Percentiles rank a stretch among this genome's conserved stretches.
Conservation (phyloP, 2,329 filamentous ascomycete genomes). For the Fusarium penzigii region DNA sequence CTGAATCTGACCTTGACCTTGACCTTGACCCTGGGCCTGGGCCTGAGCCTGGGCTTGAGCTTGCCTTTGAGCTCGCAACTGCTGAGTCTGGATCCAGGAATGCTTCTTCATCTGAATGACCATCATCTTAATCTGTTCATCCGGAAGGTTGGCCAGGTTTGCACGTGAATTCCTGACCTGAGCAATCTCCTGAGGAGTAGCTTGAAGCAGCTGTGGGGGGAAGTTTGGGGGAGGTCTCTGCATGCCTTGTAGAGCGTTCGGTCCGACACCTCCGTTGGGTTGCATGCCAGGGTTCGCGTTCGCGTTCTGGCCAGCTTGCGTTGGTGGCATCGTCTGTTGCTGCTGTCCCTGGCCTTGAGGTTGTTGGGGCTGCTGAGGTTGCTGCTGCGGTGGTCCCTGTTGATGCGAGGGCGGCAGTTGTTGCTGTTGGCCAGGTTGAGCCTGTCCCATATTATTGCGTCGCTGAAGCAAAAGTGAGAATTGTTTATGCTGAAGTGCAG, state of each 20-base stretch:
- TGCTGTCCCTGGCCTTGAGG: conserved; percentile 5
- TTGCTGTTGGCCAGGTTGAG: conserved; percentile 20
- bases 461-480: conserved; percentile 38
- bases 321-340: conserved; percentile 9
- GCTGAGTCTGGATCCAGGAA: conserved; percentile 33
- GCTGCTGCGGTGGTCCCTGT: conserved; percentile 13
- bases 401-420: conserved; percentile 17
- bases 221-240: conserved; percentile 26
- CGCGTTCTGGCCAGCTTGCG: conserved; percentile 32
- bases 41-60: conserved; percentile 33
- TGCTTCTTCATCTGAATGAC: conserved; percentile 37
- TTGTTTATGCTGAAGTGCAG: conserved; percentile 40
- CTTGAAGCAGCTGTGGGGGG: conserved; percentile 36
- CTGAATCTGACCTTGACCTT: conserved; percentile 33
- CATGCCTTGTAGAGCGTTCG: conserved; percentile 31
- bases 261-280: conserved; percentile 23
- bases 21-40: conserved; percentile 35
- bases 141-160: conserved; percentile 30
- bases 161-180: conserved; percentile 30
- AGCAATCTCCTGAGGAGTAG: conserved; percentile 36
- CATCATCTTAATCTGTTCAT: conserved; percentile 36
- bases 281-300: conserved; percentile 29
- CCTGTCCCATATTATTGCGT: conserved; percentile 25
- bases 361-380: conserved; percentile 16
- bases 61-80: conserved; percentile 37